Conservation (phyloP, 2,329 filamentous ascomycete species). For the Knoxdaviesia capensis region DNA sequence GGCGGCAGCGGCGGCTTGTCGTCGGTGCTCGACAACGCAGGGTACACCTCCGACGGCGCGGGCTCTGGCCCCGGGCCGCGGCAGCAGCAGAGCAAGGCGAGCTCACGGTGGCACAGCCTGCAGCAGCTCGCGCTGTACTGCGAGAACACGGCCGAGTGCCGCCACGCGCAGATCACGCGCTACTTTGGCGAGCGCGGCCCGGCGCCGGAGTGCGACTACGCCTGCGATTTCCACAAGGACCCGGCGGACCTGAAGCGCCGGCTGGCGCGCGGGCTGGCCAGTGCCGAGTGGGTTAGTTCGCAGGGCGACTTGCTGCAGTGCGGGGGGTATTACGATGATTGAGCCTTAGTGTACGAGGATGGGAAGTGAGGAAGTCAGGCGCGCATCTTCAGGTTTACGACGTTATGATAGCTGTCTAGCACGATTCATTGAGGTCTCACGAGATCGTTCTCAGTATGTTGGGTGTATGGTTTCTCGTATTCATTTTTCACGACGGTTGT, state of each 20-base stretch:
- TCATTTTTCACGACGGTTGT: too few relatives aligned
- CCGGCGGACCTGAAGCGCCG: conserved; percentile 31
- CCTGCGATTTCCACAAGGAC: conserved; percentile 65
- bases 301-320: conserved; percentile 38
- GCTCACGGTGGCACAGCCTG: conserved; percentile 28
- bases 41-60: neutral
- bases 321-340: conserved; percentile 31
- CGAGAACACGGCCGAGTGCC: conserved; percentile 52
- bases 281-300: conserved; percentile 42
- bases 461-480: too few relatives aligned
- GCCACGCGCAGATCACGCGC: conserved; percentile 53
- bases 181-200: conserved; percentile 51
- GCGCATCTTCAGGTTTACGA: too few relatives aligned
- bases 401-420: too few relatives aligned
- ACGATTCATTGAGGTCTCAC: too few relatives aligned
- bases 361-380: too few relatives aligned
- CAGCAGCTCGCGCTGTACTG: conserved; percentile 59
- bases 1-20: conserved; percentile 16
- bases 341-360: neutral
- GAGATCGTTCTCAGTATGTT: too few relatives aligned
- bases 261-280: conserved; percentile 33
- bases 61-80: neutral
- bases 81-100: neutral
- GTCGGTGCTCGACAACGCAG: conserved; percentile 4
- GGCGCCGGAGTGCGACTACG: conserved; percentile 44